Base-by-base conservation (phyloP, 768 basidiomycete genomes). In the Hemileccinum impolitum region DNA sequence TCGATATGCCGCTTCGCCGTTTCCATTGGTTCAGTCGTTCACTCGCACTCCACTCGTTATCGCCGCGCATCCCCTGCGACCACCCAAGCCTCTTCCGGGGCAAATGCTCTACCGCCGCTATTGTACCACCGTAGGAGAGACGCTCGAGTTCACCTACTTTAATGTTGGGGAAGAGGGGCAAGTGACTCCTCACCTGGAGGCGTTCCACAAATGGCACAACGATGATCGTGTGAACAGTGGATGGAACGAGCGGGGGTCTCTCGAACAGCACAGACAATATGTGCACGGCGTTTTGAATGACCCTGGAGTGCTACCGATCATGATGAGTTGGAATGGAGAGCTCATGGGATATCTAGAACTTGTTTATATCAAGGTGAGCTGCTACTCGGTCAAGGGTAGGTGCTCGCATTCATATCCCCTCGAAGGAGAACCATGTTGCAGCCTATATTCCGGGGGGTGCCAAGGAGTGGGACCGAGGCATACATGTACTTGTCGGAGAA, bases 181-280 rank as follows among this genome's bases (percentile, higher is more conserved):
- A 39, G 30, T 43, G 19, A 51, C 53, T 6, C 55, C 50, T 28
- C 76, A 78, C 47, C 61, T 79, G 48, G 70, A 69, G 5, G 66
- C 72, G 14, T 79, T 76, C 59, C 70, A 75, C 41, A 63, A 58
- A 42, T 79, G 77, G 77, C 78, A 78, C 40, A 79, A 79, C 49
- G 64, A 66, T 41, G 70, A 70, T n/a, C 71, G 76, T 8, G 72
- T 79, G 9, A 72, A 72, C 47, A 56, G 50, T 3, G 75, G 69
- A 5, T 79, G 78, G 77, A 68, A 69, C 17, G 76, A 79, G 56
- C 52, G 59, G 14, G 78, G 77, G 0, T 60, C 66, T n/a, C 54
- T 75, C 23, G 72, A 75, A 52, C 59, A 71, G 43, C 77, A 78
- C 50, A 56, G 68, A n/a, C 54, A 59, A 31, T 79, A 79, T 47